phyloP scores from a whole-genome alignment of 1,139 yeast species.

The Candida labiduridarum region DNA sequence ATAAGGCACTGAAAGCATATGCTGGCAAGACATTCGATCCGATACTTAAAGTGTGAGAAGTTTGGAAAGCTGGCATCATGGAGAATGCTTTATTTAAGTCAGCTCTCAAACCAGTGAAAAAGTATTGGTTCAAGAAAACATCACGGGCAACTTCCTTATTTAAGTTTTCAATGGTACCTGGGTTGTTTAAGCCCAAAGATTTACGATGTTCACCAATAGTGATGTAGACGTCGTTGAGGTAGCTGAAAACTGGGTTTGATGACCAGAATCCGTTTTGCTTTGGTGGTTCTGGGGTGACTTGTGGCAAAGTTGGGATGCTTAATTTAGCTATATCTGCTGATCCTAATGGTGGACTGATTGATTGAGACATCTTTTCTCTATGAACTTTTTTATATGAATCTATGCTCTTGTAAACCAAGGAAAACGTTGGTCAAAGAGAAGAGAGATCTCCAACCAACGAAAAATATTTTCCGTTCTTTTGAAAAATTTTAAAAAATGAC shows the following conservation, averaged over 20 bases:
- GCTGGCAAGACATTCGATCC: conserved; percentile 90
- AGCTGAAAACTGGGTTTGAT: conserved; percentile 82
- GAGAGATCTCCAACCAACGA: conserved; percentile 1
- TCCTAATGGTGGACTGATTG: conserved; percentile 33
- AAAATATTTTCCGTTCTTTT: neutral
- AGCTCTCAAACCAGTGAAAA: conserved; percentile 95
- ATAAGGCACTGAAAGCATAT: conserved; percentile 88
- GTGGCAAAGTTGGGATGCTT: conserved; percentile 59
- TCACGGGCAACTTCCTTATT: conserved; percentile 93
- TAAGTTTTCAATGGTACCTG: conserved; percentile 93
- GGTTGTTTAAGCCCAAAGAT: conserved; percentile 81
- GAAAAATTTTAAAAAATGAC: conserved; percentile 1
- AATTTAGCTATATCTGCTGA: conserved; percentile 55
- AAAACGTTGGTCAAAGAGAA: neutral
- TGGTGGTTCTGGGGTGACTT: conserved; percentile 53
- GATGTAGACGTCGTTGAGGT: conserved; percentile 74
- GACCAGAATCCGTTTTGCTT: conserved; percentile 70
- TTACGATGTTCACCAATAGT: conserved; percentile 77
- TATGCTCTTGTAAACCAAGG: neutral
- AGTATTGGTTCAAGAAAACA: conserved; percentile 85
- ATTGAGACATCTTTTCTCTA: conserved; percentile 3
- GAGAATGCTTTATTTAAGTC: conserved; percentile 92
- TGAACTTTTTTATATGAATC: neutral
- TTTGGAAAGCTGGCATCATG: conserved; percentile 94
- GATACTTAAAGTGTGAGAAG: conserved; percentile 88